Evolutionary conservation across 2,329 filamentous ascomycete genomes (phyloP).

Genomic region (Penicillium sp.): DNA sequence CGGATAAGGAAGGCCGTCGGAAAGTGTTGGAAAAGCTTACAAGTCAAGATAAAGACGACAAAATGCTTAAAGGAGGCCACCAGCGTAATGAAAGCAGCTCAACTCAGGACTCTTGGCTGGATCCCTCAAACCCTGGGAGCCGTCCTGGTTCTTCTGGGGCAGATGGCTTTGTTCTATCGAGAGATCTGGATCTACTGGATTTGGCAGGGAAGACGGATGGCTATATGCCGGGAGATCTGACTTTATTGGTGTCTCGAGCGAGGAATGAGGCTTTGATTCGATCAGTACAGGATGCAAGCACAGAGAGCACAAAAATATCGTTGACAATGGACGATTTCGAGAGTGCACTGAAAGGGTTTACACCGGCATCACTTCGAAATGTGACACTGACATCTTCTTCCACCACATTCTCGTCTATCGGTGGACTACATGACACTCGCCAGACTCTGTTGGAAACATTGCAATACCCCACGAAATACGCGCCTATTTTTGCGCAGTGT

Average conservation of each 20-base stretch:
- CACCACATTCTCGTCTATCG: conserved; percentile 88
- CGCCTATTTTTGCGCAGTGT: conserved; percentile 94
- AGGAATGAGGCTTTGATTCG: conserved; percentile 91
- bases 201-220: conserved; percentile 92
- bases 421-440: conserved; percentile 79
- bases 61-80: conserved; percentile 39
- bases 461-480: conserved; percentile 96
- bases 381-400: conserved; percentile 91
- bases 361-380: conserved; percentile 88
- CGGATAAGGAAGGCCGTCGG: conserved; percentile 83
- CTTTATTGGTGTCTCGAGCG: conserved; percentile 78
- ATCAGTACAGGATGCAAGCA: conserved; percentile 58
- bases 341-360: conserved; percentile 83
- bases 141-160: conserved; percentile 40
- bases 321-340: conserved; percentile 75
- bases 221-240: conserved; percentile 94
- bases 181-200: conserved; percentile 82
- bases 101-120: conserved; percentile 68
- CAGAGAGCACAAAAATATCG: conserved; percentile 54
- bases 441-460: conserved; percentile 91
- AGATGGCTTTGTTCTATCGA: conserved; percentile 68
- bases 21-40: conserved; percentile 79
- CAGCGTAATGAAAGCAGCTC: conserved; percentile 31
- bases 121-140: conserved; percentile 60
- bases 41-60: conserved; percentile 36